Percentiles rank a stretch among this genome's conserved stretches.
phyloP scores from a whole-genome alignment of 139 green algal species.

The Eudorina sp. region DNA sequence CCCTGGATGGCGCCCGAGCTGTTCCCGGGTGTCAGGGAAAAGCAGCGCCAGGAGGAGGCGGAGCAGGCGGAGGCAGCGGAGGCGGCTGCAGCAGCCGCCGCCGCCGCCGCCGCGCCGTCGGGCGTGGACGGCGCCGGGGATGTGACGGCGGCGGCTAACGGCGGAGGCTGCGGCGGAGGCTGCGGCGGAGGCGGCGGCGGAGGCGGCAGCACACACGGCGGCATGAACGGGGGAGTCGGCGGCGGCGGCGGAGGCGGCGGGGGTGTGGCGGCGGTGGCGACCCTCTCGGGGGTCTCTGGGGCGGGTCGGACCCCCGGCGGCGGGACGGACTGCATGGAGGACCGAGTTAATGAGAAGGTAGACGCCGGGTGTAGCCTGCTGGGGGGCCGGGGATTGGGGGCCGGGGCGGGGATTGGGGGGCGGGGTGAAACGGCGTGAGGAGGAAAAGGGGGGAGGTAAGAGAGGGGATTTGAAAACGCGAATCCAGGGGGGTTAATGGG shows the following conservation, averaged over 20 bases:
- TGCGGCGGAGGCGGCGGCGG: background rate
- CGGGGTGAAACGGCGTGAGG: no score
- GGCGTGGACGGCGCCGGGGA: background rate
- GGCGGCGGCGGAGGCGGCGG: background rate
- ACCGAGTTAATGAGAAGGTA: constrained; percentile 70
- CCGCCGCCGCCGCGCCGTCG: background rate
- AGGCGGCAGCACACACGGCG: background rate
- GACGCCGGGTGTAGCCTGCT: no score
- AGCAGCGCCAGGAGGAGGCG: background rate
- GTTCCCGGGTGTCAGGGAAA: constrained; percentile 56
- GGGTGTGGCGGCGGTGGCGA: background rate
- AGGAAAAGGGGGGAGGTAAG: no score
- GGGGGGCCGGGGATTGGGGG: no score
- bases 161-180: background rate
- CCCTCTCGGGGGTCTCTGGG: background rate
- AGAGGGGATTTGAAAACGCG: no score
- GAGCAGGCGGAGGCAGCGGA: background rate
- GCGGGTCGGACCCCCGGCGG: background rate
- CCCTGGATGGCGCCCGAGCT: constrained; percentile 87
- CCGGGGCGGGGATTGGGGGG: no score
- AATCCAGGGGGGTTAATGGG: no score
- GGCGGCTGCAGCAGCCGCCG: background rate
- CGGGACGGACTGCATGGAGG: constrained; percentile 21
- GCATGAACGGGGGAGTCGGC: no score
- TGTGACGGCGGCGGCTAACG: background rate